Base-by-base conservation (phyloP, 257 asterid genomes). In the Datura wrightii region DNA sequence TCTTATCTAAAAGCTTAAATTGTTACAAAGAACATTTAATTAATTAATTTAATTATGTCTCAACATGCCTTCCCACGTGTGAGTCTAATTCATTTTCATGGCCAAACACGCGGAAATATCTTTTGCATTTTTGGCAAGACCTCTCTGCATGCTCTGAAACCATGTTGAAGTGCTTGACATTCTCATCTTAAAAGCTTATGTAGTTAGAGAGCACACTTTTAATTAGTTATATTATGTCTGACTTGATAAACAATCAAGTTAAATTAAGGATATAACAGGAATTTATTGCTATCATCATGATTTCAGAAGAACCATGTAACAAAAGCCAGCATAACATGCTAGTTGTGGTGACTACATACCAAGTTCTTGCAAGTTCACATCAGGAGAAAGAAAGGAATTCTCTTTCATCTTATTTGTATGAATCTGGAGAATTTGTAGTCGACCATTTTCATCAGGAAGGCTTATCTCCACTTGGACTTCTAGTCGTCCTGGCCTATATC, bases 401-500 rank as follows among this genome's bases (percentile, higher is more conserved):
- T 96, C 98, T 87, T 91, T 96, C 98, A 96, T 94, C 94, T 94
- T 93, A 93, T 87, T 93, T 66, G 99, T 96, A 90, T 96, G 99
- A 85, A 96, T 96, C 89, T 96, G 98, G 84, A 97, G 99, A 86
- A 96, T 97, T 90, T 97, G 99, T 71, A 97, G 71, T 79, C 99
- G 99, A 44, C 99, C 99, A 90, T 92, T 94, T 91, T 97, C 99
- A 89, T 97, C 99, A 66, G 99, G 99, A 90, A 97, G 98, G 90
- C 96, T 95, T 87, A 97, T 97, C 94, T 97, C 99, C 87, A 97
- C 98, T 94, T 92, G 98, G 88, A 97, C 98, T 90, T 97, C 99
- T 85, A 97, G 90, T 83, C 99, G 99, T 62, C 99, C 99, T 86
- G 99, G 99, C 92, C 99, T 97, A 88, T 87, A 84, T 15, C 34